These are phyloP conservation scores for Phytophthora multivora DNA, from an alignment of 352 stramenopile genomes.

Conservation along the genomic window DNA sequence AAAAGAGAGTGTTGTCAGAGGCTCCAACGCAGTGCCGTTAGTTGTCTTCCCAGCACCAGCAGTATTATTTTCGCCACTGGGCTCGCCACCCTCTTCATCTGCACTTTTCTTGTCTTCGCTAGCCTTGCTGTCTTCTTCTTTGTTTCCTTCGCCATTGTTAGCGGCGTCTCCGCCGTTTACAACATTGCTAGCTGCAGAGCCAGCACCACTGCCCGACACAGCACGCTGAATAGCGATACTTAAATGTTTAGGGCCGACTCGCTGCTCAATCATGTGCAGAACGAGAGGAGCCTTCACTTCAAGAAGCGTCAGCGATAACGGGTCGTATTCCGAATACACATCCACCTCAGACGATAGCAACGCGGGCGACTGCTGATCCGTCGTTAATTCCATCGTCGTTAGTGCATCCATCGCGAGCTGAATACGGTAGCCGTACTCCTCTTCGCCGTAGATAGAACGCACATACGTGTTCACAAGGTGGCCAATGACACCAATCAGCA, in stretches of 20 bases:
- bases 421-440: conserved; percentile 88
- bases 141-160: conserved; percentile 41
- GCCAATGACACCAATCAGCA: conserved; percentile 79
- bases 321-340: conserved; percentile 85
- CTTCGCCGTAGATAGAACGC: conserved; percentile 76
- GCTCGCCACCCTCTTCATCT: conserved; percentile 41
- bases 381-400: conserved; percentile 83
- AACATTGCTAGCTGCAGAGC: conserved; percentile 14
- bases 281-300: conserved; percentile 84
- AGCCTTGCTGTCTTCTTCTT: conserved; percentile 39
- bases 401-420: conserved; percentile 86
- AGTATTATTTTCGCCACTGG: conserved; percentile 18
- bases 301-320: conserved; percentile 69
- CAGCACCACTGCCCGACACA: conserved; percentile 50
- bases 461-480: conserved; percentile 87
- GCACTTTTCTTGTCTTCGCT: conserved; percentile 31
- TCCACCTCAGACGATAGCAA: conserved; percentile 81
- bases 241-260: conserved; percentile 73
- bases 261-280: conserved; percentile 90
- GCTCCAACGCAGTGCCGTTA: conserved; percentile 34
- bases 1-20: conserved; percentile 80
- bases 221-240: conserved; percentile 81
- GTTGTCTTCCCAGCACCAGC: conserved; percentile 27
- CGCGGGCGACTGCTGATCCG: conserved; percentile 63
- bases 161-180: conserved; percentile 33